Evolutionary conservation across 192 early-diverging fungal species (phyloP).

Genomic region (Mortierella alpina): DNA sequence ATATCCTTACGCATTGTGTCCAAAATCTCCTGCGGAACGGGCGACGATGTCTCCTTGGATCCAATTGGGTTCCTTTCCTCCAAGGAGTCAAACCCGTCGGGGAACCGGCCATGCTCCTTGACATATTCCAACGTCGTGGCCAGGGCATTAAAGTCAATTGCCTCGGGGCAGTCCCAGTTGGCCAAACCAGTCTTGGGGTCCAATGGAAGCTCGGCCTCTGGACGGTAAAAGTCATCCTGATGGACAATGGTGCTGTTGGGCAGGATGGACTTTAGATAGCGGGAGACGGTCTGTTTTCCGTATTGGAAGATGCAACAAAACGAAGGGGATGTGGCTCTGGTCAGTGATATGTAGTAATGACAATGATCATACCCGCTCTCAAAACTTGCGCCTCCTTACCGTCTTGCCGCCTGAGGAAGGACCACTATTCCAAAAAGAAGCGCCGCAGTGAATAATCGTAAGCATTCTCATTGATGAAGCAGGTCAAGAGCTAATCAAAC

Average conservation of each 20-base stretch:
- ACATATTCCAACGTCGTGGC: constrained; percentile 35
- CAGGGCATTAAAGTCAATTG: constrained; percentile 66
- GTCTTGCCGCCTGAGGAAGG: constrained; percentile 82
- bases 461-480: background rate
- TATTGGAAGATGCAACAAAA: background rate
- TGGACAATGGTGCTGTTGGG: constrained; percentile 70
- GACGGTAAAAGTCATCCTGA: constrained; percentile 84
- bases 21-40: constrained; percentile 21
- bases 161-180: constrained; percentile 86
- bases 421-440: constrained; percentile 56
- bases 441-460: background rate
- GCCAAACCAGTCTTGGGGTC: constrained; percentile 62
- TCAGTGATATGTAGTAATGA: background rate
- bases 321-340: background rate
- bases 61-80: constrained; percentile 56
- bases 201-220: constrained; percentile 73
- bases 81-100: constrained; percentile 47
- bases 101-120: constrained; percentile 52
- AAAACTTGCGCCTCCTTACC: constrained; percentile 41
- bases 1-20: constrained; percentile 6
- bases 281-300: constrained; percentile 61
- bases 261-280: constrained; percentile 65
- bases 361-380: background rate
- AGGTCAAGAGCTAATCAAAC: background rate
- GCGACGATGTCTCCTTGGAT: constrained; percentile 13